Percentiles rank a stretch among this genome's conserved stretches.
Conservation (phyloP, 23 red algal genomes). For the Gracilaria domingensis region DNA sequence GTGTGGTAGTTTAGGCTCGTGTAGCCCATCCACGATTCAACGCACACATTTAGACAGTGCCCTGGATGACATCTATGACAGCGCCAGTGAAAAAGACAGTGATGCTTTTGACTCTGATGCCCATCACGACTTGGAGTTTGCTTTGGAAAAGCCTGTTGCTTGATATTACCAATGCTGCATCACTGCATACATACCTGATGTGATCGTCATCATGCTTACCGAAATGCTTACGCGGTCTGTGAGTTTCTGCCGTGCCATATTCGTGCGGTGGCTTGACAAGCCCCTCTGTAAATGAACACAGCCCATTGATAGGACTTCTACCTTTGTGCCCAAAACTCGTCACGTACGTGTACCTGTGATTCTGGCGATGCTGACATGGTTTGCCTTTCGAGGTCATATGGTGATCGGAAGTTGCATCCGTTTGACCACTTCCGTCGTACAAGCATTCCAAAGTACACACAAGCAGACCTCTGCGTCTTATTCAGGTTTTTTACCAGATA, state of each 20-base stretch:
- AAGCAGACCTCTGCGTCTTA: too few species aligned
- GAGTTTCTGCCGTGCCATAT: background rate
- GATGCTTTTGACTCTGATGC: background rate
- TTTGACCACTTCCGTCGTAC: too few species aligned
- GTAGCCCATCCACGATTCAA: constrained; percentile 33
- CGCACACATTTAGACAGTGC: background rate
- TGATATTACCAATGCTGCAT: constrained; percentile 24
- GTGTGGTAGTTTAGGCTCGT: constrained; percentile 54
- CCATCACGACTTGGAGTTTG: constrained; percentile 21
- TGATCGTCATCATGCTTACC: background rate
- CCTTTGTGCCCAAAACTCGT: too few species aligned
- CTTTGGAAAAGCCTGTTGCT: constrained; percentile 40
- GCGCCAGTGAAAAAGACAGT: background rate
- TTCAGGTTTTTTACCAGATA: too few species aligned
- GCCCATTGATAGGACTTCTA: background rate
- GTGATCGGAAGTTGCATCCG: too few species aligned
- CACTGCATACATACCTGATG: background rate
- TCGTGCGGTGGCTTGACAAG: background rate
- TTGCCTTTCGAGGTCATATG: too few species aligned
- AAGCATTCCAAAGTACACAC: too few species aligned
- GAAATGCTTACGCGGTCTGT: background rate
- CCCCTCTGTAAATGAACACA: background rate
- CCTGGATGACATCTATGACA: constrained; percentile 29
- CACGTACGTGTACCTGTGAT: too few species aligned
- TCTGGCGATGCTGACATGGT: too few species aligned